These are phyloP conservation scores for Pilatotrama ljubarskyi DNA, from an alignment of 768 basidiomycete genomes.

Conservation along the genomic window DNA sequence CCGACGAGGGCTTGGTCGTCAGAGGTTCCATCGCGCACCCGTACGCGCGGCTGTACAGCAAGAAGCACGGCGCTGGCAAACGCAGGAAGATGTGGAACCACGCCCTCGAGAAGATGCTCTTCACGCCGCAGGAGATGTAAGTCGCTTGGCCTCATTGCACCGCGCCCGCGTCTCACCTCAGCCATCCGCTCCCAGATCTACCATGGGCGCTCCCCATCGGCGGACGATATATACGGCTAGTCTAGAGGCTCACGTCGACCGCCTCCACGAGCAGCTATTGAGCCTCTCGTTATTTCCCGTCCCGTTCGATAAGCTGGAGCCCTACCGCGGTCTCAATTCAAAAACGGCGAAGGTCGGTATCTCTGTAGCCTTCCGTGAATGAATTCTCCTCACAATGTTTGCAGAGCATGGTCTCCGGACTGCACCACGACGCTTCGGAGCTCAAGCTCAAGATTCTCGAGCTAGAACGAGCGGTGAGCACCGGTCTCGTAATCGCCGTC, in stretches of 20 bases:
- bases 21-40: slow-evolving; percentile 52
- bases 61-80: slow-evolving; percentile 54
- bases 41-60: slow-evolving; percentile 68
- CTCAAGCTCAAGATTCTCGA: slow-evolving; percentile 65
- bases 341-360: slow-evolving; percentile 68
- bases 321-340: slow-evolving; percentile 67
- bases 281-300: slow-evolving; percentile 52
- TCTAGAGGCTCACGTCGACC: slow-evolving; percentile 71
- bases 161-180: background rate
- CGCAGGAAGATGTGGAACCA: slow-evolving; percentile 79
- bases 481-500: background rate
- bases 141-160: slow-evolving; percentile 24
- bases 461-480: slow-evolving; percentile 63
- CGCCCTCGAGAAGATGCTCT: slow-evolving; percentile 70
- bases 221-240: slow-evolving; percentile 72
- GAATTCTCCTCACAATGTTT: background rate
- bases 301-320: slow-evolving; percentile 19
- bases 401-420: slow-evolving; percentile 73
- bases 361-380: background rate
- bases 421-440: slow-evolving; percentile 64
- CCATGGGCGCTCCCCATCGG: slow-evolving; percentile 64
- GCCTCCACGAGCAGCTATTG: slow-evolving; percentile 59
- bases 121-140: slow-evolving; percentile 66
- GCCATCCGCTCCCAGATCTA: slow-evolving; percentile 44
- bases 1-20: slow-evolving; percentile 8